Percentiles rank a stretch among this genome's conserved stretches.
Conservation (phyloP, 495 filamentous ascomycete genomes). For the Paragyromitra xinjiangensis region DNA sequence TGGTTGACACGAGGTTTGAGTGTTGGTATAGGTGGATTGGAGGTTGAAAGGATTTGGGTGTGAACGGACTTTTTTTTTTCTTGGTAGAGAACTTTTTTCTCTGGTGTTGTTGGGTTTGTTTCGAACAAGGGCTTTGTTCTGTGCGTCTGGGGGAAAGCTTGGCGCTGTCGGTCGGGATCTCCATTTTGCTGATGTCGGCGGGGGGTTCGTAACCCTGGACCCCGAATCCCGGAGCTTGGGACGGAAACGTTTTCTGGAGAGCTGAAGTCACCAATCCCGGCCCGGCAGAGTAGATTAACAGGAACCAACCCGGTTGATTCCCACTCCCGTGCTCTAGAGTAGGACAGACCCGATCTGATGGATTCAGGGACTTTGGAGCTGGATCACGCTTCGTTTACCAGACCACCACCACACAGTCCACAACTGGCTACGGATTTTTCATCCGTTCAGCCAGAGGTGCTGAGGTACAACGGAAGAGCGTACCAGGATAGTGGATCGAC, state of each 20-base stretch:
- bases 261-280: background rate
- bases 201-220: background rate
- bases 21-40: slow-evolving; percentile 28
- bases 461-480: background rate
- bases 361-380: background rate
- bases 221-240: background rate
- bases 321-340: background rate
- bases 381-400: slow-evolving; percentile 2
- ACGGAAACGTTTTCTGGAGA: background rate
- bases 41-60: slow-evolving; percentile 32
- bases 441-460: background rate
- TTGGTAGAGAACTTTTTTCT: slow-evolving; percentile 16
- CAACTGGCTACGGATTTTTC: slow-evolving; percentile 8
- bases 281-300: background rate
- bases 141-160: slow-evolving; percentile 11
- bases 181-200: background rate
- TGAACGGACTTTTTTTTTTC: slow-evolving; percentile 35
- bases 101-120: slow-evolving; percentile 18
- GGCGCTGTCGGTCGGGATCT: background rate
- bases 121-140: slow-evolving; percentile 41
- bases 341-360: background rate
- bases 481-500: background rate
- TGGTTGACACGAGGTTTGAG: slow-evolving; percentile 43
- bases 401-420: background rate
- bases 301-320: background rate